A percentile compares a stretch with the other conserved stretches of the same genome.
phyloP scores from a whole-genome alignment of 768 basidiomycete species.

The Lanmaoa rubissima region DNA sequence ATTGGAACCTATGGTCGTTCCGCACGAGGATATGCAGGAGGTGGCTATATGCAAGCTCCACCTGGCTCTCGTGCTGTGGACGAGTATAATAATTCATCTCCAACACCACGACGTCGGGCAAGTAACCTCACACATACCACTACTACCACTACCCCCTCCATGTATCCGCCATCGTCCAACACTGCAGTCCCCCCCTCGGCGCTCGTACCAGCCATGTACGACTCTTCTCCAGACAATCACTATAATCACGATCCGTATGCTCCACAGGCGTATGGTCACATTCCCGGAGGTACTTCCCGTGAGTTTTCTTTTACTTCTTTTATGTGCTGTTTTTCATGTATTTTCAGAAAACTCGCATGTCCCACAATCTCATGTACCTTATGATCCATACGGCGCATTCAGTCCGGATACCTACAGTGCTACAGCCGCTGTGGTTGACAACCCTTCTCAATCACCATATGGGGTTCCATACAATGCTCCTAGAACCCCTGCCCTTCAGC shows the following conservation, averaged over 20 bases:
- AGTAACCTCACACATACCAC: slow-evolving; percentile 41
- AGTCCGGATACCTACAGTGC: slow-evolving; percentile 42
- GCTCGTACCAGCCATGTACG: slow-evolving; percentile 16
- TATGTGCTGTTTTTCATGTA: slow-evolving; percentile 1
- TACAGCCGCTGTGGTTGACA: slow-evolving; percentile 16
- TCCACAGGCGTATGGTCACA: slow-evolving; percentile 50
- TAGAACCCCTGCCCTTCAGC: slow-evolving; percentile 22
- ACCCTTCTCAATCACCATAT: slow-evolving; percentile 17
- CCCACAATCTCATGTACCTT: slow-evolving; percentile 50
- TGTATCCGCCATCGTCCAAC: slow-evolving; percentile 33
- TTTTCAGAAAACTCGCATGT: slow-evolving; percentile 51
- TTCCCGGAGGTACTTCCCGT: slow-evolving; percentile 54
- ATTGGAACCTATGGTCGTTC: slow-evolving; percentile 33
- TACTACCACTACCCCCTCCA: slow-evolving; percentile 40
- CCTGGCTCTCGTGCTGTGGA: slow-evolving; percentile 70
- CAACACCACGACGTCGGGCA: slow-evolving; percentile 39
- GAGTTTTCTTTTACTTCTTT: slow-evolving; percentile 24
- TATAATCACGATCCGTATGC: slow-evolving; percentile 30
- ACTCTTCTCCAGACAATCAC: slow-evolving; percentile 18
- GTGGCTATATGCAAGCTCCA: slow-evolving; percentile 65
- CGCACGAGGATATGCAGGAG: slow-evolving; percentile 38
- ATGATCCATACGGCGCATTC: slow-evolving; percentile 49
- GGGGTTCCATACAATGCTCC: slow-evolving; percentile 11
- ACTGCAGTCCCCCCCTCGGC: slow-evolving; percentile 19
- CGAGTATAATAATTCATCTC: slow-evolving; percentile 60